Conservation (phyloP, 441 rosid genomes). For the Pelargonium citronellum region DNA sequence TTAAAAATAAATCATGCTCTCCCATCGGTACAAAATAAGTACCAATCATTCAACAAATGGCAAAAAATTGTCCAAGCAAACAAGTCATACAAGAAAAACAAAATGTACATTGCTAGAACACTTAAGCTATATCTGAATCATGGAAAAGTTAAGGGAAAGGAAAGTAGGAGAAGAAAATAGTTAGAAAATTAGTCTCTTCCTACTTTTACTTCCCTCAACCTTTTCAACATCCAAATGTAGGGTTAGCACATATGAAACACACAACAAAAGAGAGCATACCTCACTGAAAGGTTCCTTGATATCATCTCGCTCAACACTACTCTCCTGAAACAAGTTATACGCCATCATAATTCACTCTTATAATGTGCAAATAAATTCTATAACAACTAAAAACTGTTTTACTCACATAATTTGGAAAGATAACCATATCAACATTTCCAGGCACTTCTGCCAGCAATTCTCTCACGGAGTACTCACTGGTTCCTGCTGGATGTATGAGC, state of each 20-base stretch:
- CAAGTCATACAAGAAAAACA: too few relatives aligned
- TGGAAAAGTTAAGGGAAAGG: too few relatives aligned
- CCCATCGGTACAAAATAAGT: too few relatives aligned
- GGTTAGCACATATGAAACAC: background rate
- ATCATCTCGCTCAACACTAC: conserved; percentile 79
- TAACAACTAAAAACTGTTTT: conserved; percentile 8
- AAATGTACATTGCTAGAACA: too few relatives aligned
- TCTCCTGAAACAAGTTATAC: conserved; percentile 53
- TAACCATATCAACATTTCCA: conserved; percentile 56
- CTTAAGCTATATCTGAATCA: too few relatives aligned
- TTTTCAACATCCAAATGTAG: background rate
- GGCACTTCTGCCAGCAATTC: conserved; percentile 60
- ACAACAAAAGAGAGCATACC: conserved; percentile 33
- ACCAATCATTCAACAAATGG: too few relatives aligned
- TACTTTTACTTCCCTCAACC: background rate
- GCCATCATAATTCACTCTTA: background rate
- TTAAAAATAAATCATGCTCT: too few relatives aligned
- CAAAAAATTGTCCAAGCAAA: too few relatives aligned
- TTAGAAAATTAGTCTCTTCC: background rate
- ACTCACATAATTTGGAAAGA: conserved; percentile 93
- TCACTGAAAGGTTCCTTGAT: conserved; percentile 79
- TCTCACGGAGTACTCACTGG: conserved; percentile 69
- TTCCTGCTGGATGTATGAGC: conserved; percentile 73
- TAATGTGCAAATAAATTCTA: background rate
- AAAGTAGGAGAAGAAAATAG: too few relatives aligned